Percentiles rank a stretch among this genome's conserved stretches.
These are phyloP conservation scores for Patellifolia procumbens DNA, from an alignment of 179 eudicot species.

Conservation along the genomic window DNA sequence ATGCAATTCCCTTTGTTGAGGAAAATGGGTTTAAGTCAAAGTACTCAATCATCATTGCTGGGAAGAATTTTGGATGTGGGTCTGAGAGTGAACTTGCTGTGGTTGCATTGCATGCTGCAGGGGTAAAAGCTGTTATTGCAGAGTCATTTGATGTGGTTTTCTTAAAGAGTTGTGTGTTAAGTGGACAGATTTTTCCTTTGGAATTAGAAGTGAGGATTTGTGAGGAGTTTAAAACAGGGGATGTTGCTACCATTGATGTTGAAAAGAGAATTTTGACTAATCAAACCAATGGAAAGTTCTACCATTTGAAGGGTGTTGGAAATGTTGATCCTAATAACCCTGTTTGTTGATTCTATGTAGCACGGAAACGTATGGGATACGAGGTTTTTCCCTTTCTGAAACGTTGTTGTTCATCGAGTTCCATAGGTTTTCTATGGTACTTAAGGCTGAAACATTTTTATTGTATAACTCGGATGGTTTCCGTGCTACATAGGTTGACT, in stretches of 20 bases:
- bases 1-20: slow-evolving; percentile 56
- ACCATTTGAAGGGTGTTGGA: slow-evolving; percentile 70
- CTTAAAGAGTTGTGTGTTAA: slow-evolving; percentile 70
- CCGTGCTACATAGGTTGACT: too few species aligned
- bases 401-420: too few species aligned
- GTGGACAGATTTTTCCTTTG: slow-evolving; percentile 67
- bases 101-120: slow-evolving; percentile 71
- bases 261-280: slow-evolving; percentile 60
- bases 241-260: slow-evolving; percentile 77
- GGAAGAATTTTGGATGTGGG: slow-evolving; percentile 85
- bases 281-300: slow-evolving; percentile 84
- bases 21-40: slow-evolving; percentile 42
- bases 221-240: slow-evolving; percentile 81
- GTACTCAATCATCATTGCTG: slow-evolving; percentile 66
- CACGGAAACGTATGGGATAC: too few species aligned
- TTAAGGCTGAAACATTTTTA: too few species aligned
- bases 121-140: slow-evolving; percentile 69
- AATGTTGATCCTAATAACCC: slow-evolving; percentile 62
- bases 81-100: slow-evolving; percentile 80
- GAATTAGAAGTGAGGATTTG: slow-evolving; percentile 70
- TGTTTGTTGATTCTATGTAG: too few species aligned
- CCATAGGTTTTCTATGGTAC: too few species aligned
- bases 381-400: too few species aligned
- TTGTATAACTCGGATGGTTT: too few species aligned
- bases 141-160: slow-evolving; percentile 80